These are phyloP conservation scores for Botrytis aclada DNA, from an alignment of 2,329 filamentous ascomycete genomes.

Conservation along the genomic window DNA sequence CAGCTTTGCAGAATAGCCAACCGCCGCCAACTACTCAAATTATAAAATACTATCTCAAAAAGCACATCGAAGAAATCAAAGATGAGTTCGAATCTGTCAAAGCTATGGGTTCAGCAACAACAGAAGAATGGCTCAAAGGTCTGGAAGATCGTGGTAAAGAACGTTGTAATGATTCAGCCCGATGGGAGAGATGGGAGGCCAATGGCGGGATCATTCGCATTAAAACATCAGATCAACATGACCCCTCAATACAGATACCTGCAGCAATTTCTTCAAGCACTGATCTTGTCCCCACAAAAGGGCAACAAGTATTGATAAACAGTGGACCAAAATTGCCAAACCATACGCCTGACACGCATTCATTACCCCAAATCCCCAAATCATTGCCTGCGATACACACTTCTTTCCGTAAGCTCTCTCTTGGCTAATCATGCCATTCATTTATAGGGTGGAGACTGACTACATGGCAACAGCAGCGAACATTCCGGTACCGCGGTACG, in stretches of 20 bases:
- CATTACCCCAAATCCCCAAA: conserved; percentile 17
- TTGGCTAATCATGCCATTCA: neutral
- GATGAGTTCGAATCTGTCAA: conserved; percentile 61
- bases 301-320: conserved; percentile 9
- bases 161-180: conserved; percentile 56
- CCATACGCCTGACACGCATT: conserved; percentile 6
- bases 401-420: conserved; percentile 20
- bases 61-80: conserved; percentile 61
- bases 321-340: neutral
- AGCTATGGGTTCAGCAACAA: conserved; percentile 62
- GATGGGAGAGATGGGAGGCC: conserved; percentile 71
- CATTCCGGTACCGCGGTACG: conserved; percentile 32
- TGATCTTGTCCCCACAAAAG: neutral
- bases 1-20: conserved; percentile 51
- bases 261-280: neutral
- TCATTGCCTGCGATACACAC: conserved; percentile 22
- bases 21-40: conserved; percentile 49
- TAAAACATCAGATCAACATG: conserved; percentile 21
- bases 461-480: conserved; percentile 22
- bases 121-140: conserved; percentile 78
- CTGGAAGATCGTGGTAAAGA: conserved; percentile 61
- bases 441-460: conserved; percentile 12
- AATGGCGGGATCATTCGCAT: conserved; percentile 34
- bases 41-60: conserved; percentile 63
- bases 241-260: conserved; percentile 17